phyloP scores from a whole-genome alignment of 1,284 basidiomycete genomes.

The Neotropicomus parvogracilis region DNA sequence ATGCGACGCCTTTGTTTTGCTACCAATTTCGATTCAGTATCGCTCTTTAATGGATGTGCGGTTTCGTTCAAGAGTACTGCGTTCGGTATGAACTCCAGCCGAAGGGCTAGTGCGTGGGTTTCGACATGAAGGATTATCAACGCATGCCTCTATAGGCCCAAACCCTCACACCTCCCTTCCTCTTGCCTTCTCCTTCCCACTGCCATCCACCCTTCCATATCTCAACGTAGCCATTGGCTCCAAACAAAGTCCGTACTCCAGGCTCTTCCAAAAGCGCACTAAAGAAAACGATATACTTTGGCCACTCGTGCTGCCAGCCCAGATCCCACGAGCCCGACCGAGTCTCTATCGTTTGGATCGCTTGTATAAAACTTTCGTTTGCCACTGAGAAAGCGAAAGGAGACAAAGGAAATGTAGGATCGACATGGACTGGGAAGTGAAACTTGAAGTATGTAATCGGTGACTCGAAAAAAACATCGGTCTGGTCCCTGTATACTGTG shows the following conservation, averaged over 20 bases:
- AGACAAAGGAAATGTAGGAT: constrained; percentile 64
- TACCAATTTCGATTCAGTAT: constrained; percentile 2
- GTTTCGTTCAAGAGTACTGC: background rate
- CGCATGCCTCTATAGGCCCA: constrained; percentile 39
- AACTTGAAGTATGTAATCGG: constrained; percentile 65
- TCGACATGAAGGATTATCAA: background rate
- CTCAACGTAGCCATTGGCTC: constrained; percentile 61
- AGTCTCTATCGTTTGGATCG: constrained; percentile 20
- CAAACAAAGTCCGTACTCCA: constrained; percentile 50
- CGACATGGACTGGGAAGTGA: constrained; percentile 63
- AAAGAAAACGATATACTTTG: constrained; percentile 77
- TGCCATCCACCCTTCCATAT: constrained; percentile 65
- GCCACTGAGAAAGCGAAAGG: constrained; percentile 56
- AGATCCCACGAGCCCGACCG: constrained; percentile 31
- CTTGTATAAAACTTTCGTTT: constrained; percentile 33
- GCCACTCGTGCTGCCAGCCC: constrained; percentile 72
- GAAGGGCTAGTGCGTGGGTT: background rate
- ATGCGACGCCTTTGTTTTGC: background rate
- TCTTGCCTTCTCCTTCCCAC: constrained; percentile 77
- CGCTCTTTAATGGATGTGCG: background rate
- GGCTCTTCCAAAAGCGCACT: constrained; percentile 59
- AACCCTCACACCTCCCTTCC: constrained; percentile 77
- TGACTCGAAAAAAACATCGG: constrained; percentile 76
- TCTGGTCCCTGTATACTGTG: constrained; percentile 73
- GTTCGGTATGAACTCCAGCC: background rate